These are phyloP conservation scores for Neofusicoccum ribis DNA, from an alignment of 2,329 filamentous ascomycete species.

Conservation along the genomic window DNA sequence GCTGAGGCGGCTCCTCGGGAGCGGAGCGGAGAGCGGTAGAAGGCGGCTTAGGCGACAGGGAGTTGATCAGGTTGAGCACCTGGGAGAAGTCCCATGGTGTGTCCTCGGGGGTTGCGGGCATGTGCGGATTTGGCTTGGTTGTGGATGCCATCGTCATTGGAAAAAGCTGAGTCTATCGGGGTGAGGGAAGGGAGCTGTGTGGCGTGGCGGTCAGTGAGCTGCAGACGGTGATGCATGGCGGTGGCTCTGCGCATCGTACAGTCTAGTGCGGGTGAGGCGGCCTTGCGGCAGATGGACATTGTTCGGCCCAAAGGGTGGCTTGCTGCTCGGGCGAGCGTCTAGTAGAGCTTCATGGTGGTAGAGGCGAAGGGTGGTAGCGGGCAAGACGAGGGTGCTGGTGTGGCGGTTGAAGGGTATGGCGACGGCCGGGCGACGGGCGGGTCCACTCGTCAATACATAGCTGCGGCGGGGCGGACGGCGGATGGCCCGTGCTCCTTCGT, in stretches of 20 bases:
- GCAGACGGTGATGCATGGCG: neutral
- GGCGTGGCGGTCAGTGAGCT: constrained; percentile 1
- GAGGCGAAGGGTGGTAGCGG: neutral
- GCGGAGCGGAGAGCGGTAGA: neutral
- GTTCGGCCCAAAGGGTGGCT: neutral
- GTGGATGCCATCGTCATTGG: neutral
- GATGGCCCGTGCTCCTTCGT: neutral
- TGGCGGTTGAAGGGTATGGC: neutral
- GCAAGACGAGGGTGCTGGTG: neutral
- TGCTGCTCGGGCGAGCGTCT: neutral
- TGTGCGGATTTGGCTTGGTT: constrained; percentile 22
- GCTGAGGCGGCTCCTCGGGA: neutral
- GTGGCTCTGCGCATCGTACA: constrained; percentile 10
- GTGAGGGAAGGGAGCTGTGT: constrained; percentile 3
- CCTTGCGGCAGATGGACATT: neutral
- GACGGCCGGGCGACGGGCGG: neutral
- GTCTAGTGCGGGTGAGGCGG: neutral
- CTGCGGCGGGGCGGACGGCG: neutral
- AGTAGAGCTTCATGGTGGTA: neutral
- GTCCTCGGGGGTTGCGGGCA: constrained; percentile 37
- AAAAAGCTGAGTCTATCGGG: neutral
- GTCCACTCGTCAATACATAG: neutral
- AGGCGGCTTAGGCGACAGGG: constrained; percentile 22
- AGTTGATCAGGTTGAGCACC: constrained; percentile 45
- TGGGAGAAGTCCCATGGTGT: constrained; percentile 49